These are phyloP conservation scores for Anthracocystis walkeri DNA, from an alignment of 1,284 basidiomycete species.

Conservation along the genomic window DNA sequence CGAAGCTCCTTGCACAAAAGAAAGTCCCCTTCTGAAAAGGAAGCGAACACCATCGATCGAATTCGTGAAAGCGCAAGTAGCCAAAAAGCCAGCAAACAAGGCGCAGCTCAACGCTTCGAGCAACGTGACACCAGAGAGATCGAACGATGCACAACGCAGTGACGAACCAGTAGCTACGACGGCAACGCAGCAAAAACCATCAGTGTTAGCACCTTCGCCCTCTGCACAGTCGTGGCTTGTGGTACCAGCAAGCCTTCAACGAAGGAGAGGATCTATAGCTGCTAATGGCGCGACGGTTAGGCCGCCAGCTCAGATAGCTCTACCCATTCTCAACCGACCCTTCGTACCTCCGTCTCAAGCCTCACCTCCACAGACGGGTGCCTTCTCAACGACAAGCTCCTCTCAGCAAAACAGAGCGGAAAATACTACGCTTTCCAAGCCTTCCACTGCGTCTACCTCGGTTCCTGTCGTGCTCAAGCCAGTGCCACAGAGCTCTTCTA, in stretches of 20 bases:
- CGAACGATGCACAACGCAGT: not conserved
- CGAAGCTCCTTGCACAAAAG: not conserved
- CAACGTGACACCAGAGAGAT: too few relatives aligned
- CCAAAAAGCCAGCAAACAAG: not conserved
- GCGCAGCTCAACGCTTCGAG: not conserved
- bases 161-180: not conserved
- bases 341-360: too few relatives aligned
- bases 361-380: too few relatives aligned
- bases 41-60: constrained; percentile 3
- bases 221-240: too few relatives aligned
- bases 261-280: too few relatives aligned
- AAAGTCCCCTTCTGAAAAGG: not conserved
- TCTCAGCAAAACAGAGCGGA: too few relatives aligned
- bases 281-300: too few relatives aligned
- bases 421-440: not conserved
- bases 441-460: not conserved
- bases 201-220: too few relatives aligned
- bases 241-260: too few relatives aligned
- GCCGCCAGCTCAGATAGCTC: too few relatives aligned
- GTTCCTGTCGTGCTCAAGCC: not conserved
- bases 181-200: not conserved
- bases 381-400: too few relatives aligned
- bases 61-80: not conserved
- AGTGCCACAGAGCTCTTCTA: not conserved
- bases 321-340: too few relatives aligned